Conservation (phyloP, 495 filamentous ascomycete species). For the Umbilicaria muhlenbergii region DNA sequence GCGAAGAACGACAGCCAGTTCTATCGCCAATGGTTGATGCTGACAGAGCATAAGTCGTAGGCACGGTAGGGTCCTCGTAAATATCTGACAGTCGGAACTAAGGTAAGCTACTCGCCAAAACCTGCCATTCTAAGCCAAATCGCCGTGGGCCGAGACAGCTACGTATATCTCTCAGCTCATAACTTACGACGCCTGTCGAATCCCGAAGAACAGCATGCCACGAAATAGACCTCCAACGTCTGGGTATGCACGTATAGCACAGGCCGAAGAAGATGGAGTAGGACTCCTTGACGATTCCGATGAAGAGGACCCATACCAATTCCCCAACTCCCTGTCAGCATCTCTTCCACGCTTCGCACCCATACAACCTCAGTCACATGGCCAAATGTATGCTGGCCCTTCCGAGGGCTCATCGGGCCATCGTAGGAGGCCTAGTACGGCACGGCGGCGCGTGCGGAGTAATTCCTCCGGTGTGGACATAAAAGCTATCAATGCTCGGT, state of each 20-base stretch:
- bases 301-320: conserved; percentile 39
- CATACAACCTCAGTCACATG: conserved; percentile 30
- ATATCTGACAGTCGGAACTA: too few species aligned
- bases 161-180: too few species aligned
- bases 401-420: conserved; percentile 23
- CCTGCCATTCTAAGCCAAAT: too few species aligned
- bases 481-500: conserved; percentile 92
- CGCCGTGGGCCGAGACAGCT: too few species aligned
- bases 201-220: conserved; percentile 24
- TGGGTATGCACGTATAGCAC: conserved; percentile 81
- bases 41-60: too few species aligned
- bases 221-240: conserved; percentile 58
- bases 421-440: conserved; percentile 30
- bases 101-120: too few species aligned
- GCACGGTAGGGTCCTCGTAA: too few species aligned
- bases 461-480: conserved; percentile 90
- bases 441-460: conserved; percentile 42
- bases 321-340: conserved; percentile 42
- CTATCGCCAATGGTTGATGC: too few species aligned
- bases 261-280: conserved; percentile 61
- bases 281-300: conserved; percentile 55
- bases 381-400: conserved; percentile 31
- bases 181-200: too few species aligned
- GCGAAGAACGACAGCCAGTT: too few species aligned
- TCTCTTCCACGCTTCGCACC: conserved; percentile 56